Evolutionary conservation across 192 early-diverging fungal genomes (phyloP).

Genomic region (Spizellomyces punctatus): DNA sequence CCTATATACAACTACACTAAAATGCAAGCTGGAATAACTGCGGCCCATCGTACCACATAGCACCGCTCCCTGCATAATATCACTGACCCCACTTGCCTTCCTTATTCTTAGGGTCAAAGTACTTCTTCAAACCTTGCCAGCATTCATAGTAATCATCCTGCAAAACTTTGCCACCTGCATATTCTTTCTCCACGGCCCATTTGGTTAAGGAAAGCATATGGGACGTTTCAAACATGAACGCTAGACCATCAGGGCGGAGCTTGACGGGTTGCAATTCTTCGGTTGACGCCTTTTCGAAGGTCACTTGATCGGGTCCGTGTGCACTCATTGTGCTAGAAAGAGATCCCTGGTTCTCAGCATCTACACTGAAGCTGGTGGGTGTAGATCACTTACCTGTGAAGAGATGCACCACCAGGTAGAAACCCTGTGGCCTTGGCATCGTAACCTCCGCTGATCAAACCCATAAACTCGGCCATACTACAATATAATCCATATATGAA

Average conservation of each 20-base stretch:
- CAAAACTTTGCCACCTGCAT: slow-evolving; percentile 61
- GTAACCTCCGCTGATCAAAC: slow-evolving; percentile 87
- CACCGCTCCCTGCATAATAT: too few relatives aligned
- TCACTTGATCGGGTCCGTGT: slow-evolving; percentile 87
- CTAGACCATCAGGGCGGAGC: slow-evolving; percentile 79
- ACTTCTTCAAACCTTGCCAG: slow-evolving; percentile 72
- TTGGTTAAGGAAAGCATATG: slow-evolving; percentile 77
- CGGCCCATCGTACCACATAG: too few relatives aligned
- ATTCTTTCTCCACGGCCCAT: slow-evolving; percentile 72
- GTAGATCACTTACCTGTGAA: slow-evolving; percentile 36
- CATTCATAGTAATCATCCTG: slow-evolving; percentile 87
- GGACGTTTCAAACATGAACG: slow-evolving; percentile 95
- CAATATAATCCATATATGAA: background rate
- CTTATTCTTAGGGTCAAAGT: slow-evolving; percentile 44
- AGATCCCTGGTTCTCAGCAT: background rate
- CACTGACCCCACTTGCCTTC: slow-evolving; percentile 16
- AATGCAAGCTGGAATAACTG: too few relatives aligned
- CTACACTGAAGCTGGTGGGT: too few relatives aligned
- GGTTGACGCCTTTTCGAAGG: slow-evolving; percentile 71
- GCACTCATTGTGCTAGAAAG: slow-evolving; percentile 74
- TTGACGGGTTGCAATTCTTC: slow-evolving; percentile 77
- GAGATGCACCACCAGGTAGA: slow-evolving; percentile 85
- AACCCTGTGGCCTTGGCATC: slow-evolving; percentile 94
- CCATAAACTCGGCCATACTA: slow-evolving; percentile 97
- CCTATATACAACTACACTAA: too few relatives aligned